A percentile compares a stretch with the other conserved stretches of the same genome.
Evolutionary conservation across 2,329 filamentous ascomycete species (phyloP).

Genomic region (Ilyonectria destructans): DNA sequence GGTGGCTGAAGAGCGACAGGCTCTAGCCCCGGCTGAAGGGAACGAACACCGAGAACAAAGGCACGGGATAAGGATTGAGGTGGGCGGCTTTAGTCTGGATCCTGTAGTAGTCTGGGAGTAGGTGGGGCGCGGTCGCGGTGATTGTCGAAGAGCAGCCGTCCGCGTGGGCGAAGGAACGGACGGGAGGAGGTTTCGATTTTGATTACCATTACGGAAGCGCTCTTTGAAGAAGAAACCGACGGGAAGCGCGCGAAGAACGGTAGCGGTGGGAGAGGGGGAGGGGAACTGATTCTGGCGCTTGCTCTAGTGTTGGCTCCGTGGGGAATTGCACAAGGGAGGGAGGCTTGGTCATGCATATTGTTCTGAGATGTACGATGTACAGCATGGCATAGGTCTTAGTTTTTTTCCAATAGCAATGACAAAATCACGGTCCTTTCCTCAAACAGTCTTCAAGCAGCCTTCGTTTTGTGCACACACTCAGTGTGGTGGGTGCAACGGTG

Average conservation of each 20-base stretch:
- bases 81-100: slow-evolving; percentile 49
- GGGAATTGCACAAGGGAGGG: slow-evolving; percentile 11
- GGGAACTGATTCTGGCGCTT: slow-evolving; percentile 16
- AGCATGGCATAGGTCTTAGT: slow-evolving; percentile 10
- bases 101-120: slow-evolving; percentile 40
- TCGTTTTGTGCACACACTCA: neutral
- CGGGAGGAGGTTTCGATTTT: slow-evolving; percentile 7
- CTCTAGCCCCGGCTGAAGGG: slow-evolving; percentile 47
- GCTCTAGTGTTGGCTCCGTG: slow-evolving; percentile 22
- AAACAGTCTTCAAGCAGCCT: neutral
- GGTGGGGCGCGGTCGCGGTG: slow-evolving; percentile 35
- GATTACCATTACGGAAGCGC: slow-evolving; percentile 6
- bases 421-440: slow-evolving; percentile 8
- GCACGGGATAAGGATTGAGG: slow-evolving; percentile 49
- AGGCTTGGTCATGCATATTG: slow-evolving; percentile 5
- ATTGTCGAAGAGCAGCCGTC: neutral
- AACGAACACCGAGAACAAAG: slow-evolving; percentile 33
- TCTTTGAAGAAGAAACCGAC: slow-evolving; percentile 1
- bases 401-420: slow-evolving; percentile 16
- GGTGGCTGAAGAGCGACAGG: slow-evolving; percentile 25
- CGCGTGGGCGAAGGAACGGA: slow-evolving; percentile 19
- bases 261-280: slow-evolving; percentile 4
- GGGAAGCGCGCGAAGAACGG: neutral
- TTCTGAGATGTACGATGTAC: slow-evolving; percentile 14
- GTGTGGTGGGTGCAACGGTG: neutral